Evolutionary conservation across 768 basidiomycete genomes (phyloP).

Genomic region (Leccinum disarticulatum): DNA sequence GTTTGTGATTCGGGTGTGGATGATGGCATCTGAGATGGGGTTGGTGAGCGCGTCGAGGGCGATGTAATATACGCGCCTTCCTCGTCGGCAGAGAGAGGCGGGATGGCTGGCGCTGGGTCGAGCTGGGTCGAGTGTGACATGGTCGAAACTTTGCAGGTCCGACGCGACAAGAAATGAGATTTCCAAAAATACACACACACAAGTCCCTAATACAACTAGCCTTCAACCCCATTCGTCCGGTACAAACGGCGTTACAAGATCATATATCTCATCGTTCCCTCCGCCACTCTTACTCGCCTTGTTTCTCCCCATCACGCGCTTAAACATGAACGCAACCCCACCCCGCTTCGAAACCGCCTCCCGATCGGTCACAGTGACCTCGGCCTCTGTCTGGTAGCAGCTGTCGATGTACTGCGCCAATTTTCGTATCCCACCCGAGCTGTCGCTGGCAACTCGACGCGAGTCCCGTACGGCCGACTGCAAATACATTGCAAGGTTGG

Average conservation of each 20-base stretch:
- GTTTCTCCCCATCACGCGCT: constrained; percentile 56
- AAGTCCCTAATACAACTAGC: background rate
- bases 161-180: background rate
- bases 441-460: constrained; percentile 57
- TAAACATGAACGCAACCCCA: constrained; percentile 54
- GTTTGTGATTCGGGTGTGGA: constrained; percentile 77
- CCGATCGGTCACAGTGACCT: constrained; percentile 27
- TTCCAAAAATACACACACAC: background rate
- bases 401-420: constrained; percentile 67
- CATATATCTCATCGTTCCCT: constrained; percentile 77
- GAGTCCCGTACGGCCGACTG: constrained; percentile 71
- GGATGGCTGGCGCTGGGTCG: constrained; percentile 30
- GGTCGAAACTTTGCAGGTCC: background rate
- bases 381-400: constrained; percentile 57
- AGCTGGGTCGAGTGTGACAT: constrained; percentile 5
- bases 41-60: constrained; percentile 13
- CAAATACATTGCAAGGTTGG: constrained; percentile 73
- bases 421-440: constrained; percentile 59
- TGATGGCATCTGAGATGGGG: constrained; percentile 63
- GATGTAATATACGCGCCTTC: constrained; percentile 45
- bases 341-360: constrained; percentile 41
- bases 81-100: constrained; percentile 57
- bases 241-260: constrained; percentile 81
- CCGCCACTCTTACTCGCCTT: constrained; percentile 48
- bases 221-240: constrained; percentile 68